These are phyloP conservation scores for Wickerhamomyces kurtzmanii DNA, from an alignment of 805 yeast genomes.

Conservation along the genomic window DNA sequence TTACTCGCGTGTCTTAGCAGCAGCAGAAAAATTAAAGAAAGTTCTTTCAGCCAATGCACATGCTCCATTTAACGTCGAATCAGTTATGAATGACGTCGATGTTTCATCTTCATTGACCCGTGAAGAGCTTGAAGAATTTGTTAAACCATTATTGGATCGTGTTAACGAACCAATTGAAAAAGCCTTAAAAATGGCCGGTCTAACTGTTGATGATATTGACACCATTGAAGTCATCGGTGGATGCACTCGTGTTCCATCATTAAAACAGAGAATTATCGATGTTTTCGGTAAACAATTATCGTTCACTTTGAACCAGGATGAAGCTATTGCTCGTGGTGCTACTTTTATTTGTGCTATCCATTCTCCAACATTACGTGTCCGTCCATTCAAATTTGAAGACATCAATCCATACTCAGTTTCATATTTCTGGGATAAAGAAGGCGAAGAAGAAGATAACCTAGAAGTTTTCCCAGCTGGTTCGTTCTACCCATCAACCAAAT, in stretches of 20 bases:
- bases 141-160: slow-evolving; percentile 72
- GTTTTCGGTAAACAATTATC: slow-evolving; percentile 81
- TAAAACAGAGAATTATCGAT: slow-evolving; percentile 73
- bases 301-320: slow-evolving; percentile 96
- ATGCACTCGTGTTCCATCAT: slow-evolving; percentile 91
- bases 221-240: slow-evolving; percentile 97
- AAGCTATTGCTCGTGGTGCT: slow-evolving; percentile 98
- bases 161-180: slow-evolving; percentile 67
- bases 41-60: slow-evolving; percentile 90
- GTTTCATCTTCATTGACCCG: slow-evolving; percentile 83
- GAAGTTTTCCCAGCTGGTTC: slow-evolving; percentile 97
- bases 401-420: slow-evolving; percentile 86
- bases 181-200: slow-evolving; percentile 75
- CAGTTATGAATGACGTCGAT: slow-evolving; percentile 95
- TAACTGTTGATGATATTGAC: slow-evolving; percentile 68
- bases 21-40: slow-evolving; percentile 91
- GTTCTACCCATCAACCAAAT: slow-evolving; percentile 87
- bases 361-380: slow-evolving; percentile 96
- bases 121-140: slow-evolving; percentile 86
- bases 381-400: slow-evolving; percentile 98
- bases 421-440: slow-evolving; percentile 90
- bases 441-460: slow-evolving; percentile 81
- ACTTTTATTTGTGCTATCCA: slow-evolving; percentile 98
- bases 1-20: slow-evolving; percentile 81
- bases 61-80: slow-evolving; percentile 93